phyloP scores from a whole-genome alignment of 768 basidiomycete species.

The Royoungia palumana region DNA sequence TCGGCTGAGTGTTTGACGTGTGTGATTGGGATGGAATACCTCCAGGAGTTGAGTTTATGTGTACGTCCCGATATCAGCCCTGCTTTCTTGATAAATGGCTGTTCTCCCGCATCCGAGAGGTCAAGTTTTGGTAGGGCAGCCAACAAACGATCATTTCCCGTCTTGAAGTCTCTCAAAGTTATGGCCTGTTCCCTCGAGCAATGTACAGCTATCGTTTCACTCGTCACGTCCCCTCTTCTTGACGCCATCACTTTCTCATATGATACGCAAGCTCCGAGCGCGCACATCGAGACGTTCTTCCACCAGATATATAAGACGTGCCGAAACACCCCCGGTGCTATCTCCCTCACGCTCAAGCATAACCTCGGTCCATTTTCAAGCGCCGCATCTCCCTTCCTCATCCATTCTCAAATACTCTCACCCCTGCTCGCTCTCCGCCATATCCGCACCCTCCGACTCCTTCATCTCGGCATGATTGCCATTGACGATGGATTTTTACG shows the following conservation, averaged over 20 bases:
- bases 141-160: conserved; percentile 17
- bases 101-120: background rate
- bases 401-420: conserved; percentile 20
- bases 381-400: conserved; percentile 19
- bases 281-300: conserved; percentile 23
- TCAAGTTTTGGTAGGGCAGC: background rate
- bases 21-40: conserved; percentile 19
- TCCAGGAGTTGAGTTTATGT: conserved; percentile 23
- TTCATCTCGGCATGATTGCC: conserved; percentile 26
- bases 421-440: conserved; percentile 23
- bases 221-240: conserved; percentile 23
- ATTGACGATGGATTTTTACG: conserved; percentile 27
- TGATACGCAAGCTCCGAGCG: conserved; percentile 24
- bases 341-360: conserved; percentile 29
- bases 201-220: conserved; percentile 25
- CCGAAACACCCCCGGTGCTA: background rate
- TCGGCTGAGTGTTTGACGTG: conserved; percentile 21
- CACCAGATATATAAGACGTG: conserved; percentile 21
- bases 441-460: conserved; percentile 20
- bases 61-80: conserved; percentile 18
- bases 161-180: conserved; percentile 24
- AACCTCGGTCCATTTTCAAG: conserved; percentile 21
- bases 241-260: conserved; percentile 25
- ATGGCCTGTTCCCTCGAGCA: conserved; percentile 24
- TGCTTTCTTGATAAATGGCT: conserved; percentile 11